Base-by-base conservation (phyloP, 257 asterid genomes). In the Nicotiana tabacum region DNA sequence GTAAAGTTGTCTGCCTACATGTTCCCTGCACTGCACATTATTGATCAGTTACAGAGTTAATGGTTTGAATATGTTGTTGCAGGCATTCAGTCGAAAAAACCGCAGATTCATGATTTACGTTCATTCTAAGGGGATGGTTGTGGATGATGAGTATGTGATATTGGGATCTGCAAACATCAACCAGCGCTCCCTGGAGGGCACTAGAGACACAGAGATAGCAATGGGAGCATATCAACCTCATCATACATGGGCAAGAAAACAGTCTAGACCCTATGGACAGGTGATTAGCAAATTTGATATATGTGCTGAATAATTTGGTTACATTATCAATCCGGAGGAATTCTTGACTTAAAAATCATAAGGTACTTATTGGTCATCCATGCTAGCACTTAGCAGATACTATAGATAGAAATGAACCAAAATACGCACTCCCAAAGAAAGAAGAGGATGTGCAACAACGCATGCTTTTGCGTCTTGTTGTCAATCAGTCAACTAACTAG, bases 141-240 rank as follows among this genome's bases (percentile, higher is more conserved):
- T 94, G 86, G 99, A 93, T 24, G 99, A 94, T 56, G 99, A 96
- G 87, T 96, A 88, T 78, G 94, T 94, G 58, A 90, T 96, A 82
- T 37, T 94, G 77, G 98, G 99, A 65, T 94, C 98, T 13, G 99
- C 99, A 81, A 96, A 96, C 86, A 96, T 94, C 79, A 96, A 96
- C 81, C 98, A 96, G 83, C 90, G 99, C 12, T 96, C 98, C 39
- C 89, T 94, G 97, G 99, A 94, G 88, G 99, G 99, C 6, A 90
- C 89, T 35, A 84, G 98, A 83, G 99, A 96, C 88, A 96, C 99
- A 0, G 99, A 96, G 89, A 96, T 96, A 11, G 99, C 99, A 27
- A 94, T 96, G 99, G 99, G 99, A 62, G 98, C 97, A 48, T 94
- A 96, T 84, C 99, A 96, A 83, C 98, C 98, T 76, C 90, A 88